These are phyloP conservation scores for Neocatenulostroma microsporum DNA, from an alignment of 2,329 filamentous ascomycete species.

Conservation along the genomic window DNA sequence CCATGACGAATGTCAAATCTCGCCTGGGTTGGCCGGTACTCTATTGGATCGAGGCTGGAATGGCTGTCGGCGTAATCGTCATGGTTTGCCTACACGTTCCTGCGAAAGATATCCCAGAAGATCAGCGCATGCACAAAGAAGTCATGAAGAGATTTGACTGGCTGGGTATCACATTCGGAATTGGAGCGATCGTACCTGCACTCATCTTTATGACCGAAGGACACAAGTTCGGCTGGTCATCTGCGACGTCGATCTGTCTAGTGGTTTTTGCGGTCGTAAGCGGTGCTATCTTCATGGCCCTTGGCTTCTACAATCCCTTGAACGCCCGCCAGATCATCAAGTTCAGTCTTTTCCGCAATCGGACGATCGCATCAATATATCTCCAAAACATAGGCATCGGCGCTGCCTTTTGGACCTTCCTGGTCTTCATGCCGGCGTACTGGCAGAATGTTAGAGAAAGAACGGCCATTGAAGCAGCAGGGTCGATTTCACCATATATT, in stretches of 20 bases:
- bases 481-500: conserved; percentile 16
- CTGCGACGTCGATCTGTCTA: conserved; percentile 9
- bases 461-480: conserved; percentile 9
- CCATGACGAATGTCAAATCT: background rate
- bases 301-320: conserved; percentile 8
- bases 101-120: conserved; percentile 2
- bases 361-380: conserved; percentile 15
- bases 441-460: conserved; percentile 12
- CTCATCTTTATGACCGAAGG: conserved; percentile 14
- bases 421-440: conserved; percentile 17
- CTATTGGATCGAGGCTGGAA: conserved; percentile 10
- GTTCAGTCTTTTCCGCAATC: conserved; percentile 18
- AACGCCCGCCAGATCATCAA: conserved; percentile 16
- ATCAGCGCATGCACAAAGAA: conserved; percentile 4
- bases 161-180: conserved; percentile 14
- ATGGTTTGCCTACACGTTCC: conserved; percentile 10
- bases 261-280: conserved; percentile 7
- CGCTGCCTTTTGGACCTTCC: conserved; percentile 17
- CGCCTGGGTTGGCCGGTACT: conserved; percentile 11
- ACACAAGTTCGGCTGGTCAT: conserved; percentile 4
- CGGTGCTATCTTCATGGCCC: conserved; percentile 8
- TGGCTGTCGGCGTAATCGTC: conserved; percentile 7
- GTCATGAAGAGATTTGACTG: conserved; percentile 15
- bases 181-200: conserved; percentile 8
- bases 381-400: conserved; percentile 18